A percentile compares a stretch with the other conserved stretches of the same genome.
Conservation (phyloP, 352 stramenopile species). For the Elongisporangium undulatum region DNA sequence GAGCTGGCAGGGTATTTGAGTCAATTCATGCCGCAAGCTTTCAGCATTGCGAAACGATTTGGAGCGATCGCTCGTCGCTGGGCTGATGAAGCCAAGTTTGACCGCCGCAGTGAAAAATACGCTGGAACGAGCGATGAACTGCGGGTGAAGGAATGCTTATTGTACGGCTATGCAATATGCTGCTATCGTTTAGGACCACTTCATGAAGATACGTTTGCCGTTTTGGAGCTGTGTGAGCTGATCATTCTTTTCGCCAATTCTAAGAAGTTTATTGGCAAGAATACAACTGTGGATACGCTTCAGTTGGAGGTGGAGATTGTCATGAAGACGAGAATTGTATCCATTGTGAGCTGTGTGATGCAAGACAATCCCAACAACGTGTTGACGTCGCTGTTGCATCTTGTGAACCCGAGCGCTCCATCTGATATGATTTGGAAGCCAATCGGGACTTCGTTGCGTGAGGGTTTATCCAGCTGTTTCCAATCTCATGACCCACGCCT, state of each 20-base stretch:
- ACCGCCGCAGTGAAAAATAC: background rate
- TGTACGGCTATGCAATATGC: slow-evolving; percentile 38
- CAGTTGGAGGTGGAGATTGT: slow-evolving; percentile 19
- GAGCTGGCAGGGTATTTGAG: slow-evolving; percentile 21
- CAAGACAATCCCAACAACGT: background rate
- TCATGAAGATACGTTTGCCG: background rate
- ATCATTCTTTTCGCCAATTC: slow-evolving; percentile 41
- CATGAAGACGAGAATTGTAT: slow-evolving; percentile 20
- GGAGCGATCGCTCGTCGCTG: slow-evolving; percentile 19
- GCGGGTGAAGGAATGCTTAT: slow-evolving; percentile 30
- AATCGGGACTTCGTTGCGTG: background rate
- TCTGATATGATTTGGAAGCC: slow-evolving; percentile 16
- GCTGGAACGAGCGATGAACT: slow-evolving; percentile 9
- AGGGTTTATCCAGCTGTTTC: slow-evolving; percentile 23
- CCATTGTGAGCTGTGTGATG: slow-evolving; percentile 8
- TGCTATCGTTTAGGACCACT: slow-evolving; percentile 15
- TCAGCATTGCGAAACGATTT: slow-evolving; percentile 14
- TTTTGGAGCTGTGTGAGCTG: slow-evolving; percentile 33
- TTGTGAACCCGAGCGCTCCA: slow-evolving; percentile 18
- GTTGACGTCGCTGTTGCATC: slow-evolving; percentile 18
- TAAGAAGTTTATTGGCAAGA: slow-evolving; percentile 11
- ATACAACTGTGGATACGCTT: slow-evolving; percentile 1
- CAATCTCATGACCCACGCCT: slow-evolving; percentile 6
- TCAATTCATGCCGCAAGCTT: slow-evolving; percentile 21
- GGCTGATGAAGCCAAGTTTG: slow-evolving; percentile 8